Evolutionary conservation across 768 basidiomycete species (phyloP).

Genomic region (Antrodiella citrinella): DNA sequence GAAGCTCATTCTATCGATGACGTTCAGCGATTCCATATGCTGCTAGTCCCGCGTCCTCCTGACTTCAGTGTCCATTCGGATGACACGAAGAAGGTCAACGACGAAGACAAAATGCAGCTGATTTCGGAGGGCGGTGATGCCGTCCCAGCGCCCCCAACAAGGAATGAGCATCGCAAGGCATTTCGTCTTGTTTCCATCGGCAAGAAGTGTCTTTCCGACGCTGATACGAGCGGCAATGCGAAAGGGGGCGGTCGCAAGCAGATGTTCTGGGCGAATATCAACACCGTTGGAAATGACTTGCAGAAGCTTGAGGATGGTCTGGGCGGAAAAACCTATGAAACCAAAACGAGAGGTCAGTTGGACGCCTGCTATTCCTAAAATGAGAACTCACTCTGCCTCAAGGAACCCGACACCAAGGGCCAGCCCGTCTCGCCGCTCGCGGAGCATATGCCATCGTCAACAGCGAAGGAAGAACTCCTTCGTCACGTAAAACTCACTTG

Average conservation of each 20-base stretch:
- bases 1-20: constrained; percentile 50
- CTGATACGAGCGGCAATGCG: constrained; percentile 22
- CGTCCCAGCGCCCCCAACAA: constrained; percentile 32
- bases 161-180: constrained; percentile 29
- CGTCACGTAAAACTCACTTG: constrained; percentile 41
- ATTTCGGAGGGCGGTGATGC: constrained; percentile 40
- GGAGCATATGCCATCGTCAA: constrained; percentile 57
- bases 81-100: constrained; percentile 14
- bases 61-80: constrained; percentile 25
- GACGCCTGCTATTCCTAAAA: too few relatives aligned
- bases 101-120: constrained; percentile 34
- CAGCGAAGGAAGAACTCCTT: constrained; percentile 34
- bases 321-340: constrained; percentile 47
- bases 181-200: constrained; percentile 47
- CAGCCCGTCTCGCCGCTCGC: constrained; percentile 45
- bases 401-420: constrained; percentile 45
- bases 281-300: constrained; percentile 44
- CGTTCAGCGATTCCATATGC: constrained; percentile 48
- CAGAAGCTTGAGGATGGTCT: constrained; percentile 38
- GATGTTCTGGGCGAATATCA: constrained; percentile 46
- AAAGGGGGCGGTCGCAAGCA: constrained; percentile 31
- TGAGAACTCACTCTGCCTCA: background rate
- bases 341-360: constrained; percentile 47
- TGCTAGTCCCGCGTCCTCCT: constrained; percentile 50
- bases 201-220: constrained; percentile 50